Evolutionary conservation across 129 eudicot species (phyloP), one percentile per base, ranked within the genome.

Genomic region (Centaurea solstitialis): DNA sequence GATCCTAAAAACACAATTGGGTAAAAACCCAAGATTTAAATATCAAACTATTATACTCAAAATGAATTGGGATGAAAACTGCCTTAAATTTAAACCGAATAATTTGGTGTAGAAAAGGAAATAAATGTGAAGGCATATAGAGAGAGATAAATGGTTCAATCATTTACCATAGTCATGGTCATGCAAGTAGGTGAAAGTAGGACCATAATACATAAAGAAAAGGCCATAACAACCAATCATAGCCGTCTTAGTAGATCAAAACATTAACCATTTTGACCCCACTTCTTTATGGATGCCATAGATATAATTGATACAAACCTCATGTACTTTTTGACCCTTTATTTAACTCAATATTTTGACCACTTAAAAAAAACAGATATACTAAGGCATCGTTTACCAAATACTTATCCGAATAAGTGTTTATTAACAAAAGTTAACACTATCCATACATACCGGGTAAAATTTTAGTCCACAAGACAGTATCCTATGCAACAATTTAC

Each of bases 231-330:
- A 21, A 71, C 62, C 26, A 80, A 38, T 64, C 67, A 12, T 72
- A 73, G 79, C 84, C 84, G 84, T 64, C 41, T 73, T 72, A 39
- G 84, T 80, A 80, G 84, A 62, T 80, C 50, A 80, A 73, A 72
- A n/a, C 76, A 50, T 73, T 33, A 79, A 71, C 83, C 72, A 11
- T 79, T 28, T 61, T 6, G 65, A 72, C 73, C 83, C 83, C 33
- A 80, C 83, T 10, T 22, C 40, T 61, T 61, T 72, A 80, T 72
- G 45, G 11, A 72, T 77, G 73, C 73, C 28, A 71, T 21, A 30
- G 7, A 26, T 35, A 43, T 67, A 68, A 71, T 21, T 45, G 9
- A 26, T 35, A 68, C 67, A 68, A 26, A 22, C 12, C 68, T 57
- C 21, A 61, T 72, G 28, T 72, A 57, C 43, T 68, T 71, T 33